Conservation (phyloP, 192 early-diverging fungal species). For the Polychytrium aggregatum region DNA sequence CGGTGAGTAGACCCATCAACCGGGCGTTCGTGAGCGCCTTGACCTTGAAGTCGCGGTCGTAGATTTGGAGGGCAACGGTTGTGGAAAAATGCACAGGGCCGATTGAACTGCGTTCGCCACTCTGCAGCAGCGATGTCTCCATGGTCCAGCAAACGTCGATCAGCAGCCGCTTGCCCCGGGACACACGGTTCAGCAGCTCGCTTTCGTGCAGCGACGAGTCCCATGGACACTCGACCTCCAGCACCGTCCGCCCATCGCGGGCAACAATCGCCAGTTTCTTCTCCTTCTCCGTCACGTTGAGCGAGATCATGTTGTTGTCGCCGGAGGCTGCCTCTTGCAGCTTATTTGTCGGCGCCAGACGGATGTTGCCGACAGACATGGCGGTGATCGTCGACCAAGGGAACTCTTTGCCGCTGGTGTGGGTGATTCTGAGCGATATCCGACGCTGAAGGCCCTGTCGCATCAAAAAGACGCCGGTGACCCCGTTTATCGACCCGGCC, state of each 20-base stretch:
- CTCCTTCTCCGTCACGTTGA: conserved; percentile 11
- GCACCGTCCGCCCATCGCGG: conserved; percentile 10
- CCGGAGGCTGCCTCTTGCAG: no score
- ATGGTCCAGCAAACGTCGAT: no score
- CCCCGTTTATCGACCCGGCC: no score
- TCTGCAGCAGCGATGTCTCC: no score
- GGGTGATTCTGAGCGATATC: conserved; percentile 12
- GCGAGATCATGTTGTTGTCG: conserved; percentile 8
- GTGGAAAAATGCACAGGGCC: no score
- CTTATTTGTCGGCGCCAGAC: conserved; percentile 5
- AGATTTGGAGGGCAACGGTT: no score
- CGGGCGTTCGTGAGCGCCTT: no score
- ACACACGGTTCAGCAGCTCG: conserved; percentile 12
- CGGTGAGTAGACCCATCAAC: no score
- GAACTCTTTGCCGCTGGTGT: conserved; percentile 15
- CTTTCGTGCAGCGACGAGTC: conserved; percentile 16
- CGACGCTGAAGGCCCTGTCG: conserved; percentile 29
- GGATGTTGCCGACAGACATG: conserved; percentile 14
- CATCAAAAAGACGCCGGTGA: conserved; percentile 19
- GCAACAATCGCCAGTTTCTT: not conserved
- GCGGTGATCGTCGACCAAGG: conserved; percentile 14
- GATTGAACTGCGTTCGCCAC: no score
- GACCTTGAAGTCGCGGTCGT: no score
- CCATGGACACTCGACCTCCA: conserved; percentile 21
- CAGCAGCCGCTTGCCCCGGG: conserved; percentile 1